phyloP scores from a whole-genome alignment of 2,329 filamentous ascomycete genomes.

The Paraconiothyrium brasiliense region DNA sequence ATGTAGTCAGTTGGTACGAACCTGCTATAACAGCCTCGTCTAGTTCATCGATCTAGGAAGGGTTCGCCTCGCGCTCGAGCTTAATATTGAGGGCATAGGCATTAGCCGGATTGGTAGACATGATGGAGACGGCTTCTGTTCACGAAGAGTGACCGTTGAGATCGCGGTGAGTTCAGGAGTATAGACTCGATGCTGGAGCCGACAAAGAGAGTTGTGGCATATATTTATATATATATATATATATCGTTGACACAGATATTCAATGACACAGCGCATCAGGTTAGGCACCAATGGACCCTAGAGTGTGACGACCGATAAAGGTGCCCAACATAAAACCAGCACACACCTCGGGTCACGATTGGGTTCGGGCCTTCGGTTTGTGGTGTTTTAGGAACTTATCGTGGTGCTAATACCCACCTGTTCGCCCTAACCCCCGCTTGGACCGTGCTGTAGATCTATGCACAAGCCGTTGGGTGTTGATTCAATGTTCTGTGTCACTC shows the following conservation, averaged over 20 bases:
- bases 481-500: no score
- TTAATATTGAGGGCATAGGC: constrained; percentile 12
- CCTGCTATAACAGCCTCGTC: constrained; percentile 17
- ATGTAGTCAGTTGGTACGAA: not conserved
- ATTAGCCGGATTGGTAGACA: constrained; percentile 11
- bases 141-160: not conserved
- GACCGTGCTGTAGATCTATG: not conserved
- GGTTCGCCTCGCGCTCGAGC: constrained; percentile 16
- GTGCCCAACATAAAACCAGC: not conserved
- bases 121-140: not conserved
- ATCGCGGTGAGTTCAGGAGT: not conserved
- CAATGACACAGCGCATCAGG: not conserved
- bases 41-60: constrained; percentile 9
- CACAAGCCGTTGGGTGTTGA: no score
- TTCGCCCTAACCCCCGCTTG: not conserved
- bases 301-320: not conserved
- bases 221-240: not conserved
- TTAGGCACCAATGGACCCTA: not conserved
- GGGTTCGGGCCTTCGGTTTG: not conserved
- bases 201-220: not conserved
- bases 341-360: not conserved
- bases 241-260: not conserved
- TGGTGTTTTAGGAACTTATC: not conserved
- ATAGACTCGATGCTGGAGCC: not conserved
- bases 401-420: not conserved